A percentile compares a stretch with the other conserved stretches of the same genome.
These are phyloP conservation scores for Fusarium illudens DNA, from an alignment of 2,329 filamentous ascomycete species.

Conservation along the genomic window DNA sequence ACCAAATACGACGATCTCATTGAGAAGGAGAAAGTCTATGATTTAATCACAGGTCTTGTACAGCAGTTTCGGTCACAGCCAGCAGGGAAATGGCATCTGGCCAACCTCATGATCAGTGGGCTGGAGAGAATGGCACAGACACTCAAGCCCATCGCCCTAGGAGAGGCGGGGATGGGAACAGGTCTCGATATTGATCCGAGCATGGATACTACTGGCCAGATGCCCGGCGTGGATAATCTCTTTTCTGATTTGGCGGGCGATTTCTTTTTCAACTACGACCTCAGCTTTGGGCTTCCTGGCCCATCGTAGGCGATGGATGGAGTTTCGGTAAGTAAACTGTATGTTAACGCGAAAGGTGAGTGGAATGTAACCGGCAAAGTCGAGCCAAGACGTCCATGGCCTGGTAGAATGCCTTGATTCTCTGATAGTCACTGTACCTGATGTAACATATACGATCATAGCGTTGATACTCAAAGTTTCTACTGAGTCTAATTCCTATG, in stretches of 20 bases:
- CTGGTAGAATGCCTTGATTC: background rate
- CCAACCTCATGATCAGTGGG: conserved; percentile 55
- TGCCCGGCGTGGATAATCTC: conserved; percentile 15
- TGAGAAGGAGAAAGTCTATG: conserved; percentile 47
- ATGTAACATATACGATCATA: background rate
- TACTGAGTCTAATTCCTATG: background rate
- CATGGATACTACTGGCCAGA: background rate
- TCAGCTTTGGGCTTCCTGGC: conserved; percentile 20
- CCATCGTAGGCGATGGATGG: background rate
- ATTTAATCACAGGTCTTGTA: conserved; percentile 49
- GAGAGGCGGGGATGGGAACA: background rate
- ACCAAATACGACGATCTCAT: conserved; percentile 53
- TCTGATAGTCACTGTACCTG: background rate
- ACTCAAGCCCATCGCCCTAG: conserved; percentile 1
- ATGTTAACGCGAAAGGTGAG: too few relatives aligned
- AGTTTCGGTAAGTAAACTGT: too few relatives aligned
- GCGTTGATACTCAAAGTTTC: background rate
- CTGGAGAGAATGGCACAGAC: conserved; percentile 44
- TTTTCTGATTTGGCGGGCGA: conserved; percentile 26
- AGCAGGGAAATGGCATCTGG: conserved; percentile 55
- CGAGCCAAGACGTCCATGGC: background rate
- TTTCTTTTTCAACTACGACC: conserved; percentile 28
- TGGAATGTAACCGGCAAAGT: background rate
- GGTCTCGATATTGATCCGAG: background rate
- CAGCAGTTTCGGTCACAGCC: conserved; percentile 50